Conservation (phyloP, 1,284 basidiomycete genomes). For the Cystobasidiaceae sp. region DNA sequence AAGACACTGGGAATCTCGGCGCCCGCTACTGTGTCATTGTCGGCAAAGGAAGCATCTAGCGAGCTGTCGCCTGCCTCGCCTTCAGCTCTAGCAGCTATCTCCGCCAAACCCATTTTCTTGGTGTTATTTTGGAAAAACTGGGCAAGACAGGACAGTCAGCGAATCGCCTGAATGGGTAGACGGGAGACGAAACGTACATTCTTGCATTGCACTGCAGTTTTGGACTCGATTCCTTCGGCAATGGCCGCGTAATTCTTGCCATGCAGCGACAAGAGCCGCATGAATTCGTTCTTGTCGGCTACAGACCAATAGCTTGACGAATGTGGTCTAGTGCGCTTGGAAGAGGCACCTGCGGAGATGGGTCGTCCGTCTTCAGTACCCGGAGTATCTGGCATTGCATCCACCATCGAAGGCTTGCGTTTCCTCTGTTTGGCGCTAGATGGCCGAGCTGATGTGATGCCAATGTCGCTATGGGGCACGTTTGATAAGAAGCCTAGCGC, state of each 20-base stretch:
- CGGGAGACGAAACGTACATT: constrained; percentile 45
- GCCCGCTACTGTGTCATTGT: neutral
- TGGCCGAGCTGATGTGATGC: neutral
- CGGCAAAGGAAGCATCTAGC: neutral
- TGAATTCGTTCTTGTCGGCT: constrained; percentile 55
- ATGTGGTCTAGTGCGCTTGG: constrained; percentile 10
- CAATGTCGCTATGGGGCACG: constrained; percentile 21
- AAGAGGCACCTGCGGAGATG: neutral
- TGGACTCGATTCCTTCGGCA: constrained; percentile 65
- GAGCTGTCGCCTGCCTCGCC: constrained; percentile 11
- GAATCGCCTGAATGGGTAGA: neutral
- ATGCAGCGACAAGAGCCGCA: constrained; percentile 60
- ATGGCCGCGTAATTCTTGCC: constrained; percentile 72
- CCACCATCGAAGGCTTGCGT: constrained; percentile 24
- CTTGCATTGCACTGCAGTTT: constrained; percentile 71
- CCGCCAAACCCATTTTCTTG: constrained; percentile 23
- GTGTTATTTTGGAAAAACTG: constrained; percentile 34
- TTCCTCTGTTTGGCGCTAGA: constrained; percentile 22
- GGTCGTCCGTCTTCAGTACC: constrained; percentile 3
- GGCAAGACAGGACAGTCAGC: neutral
- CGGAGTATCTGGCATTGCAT: neutral
- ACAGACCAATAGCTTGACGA: constrained; percentile 53
- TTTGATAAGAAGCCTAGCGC: constrained; percentile 46
- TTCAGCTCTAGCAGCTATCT: constrained; percentile 11
- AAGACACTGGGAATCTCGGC: constrained; percentile 23